A percentile compares a stretch with the other conserved stretches of the same genome.
Evolutionary conservation across 768 basidiomycete species (phyloP).

Genomic region (Lentinula boryana): DNA sequence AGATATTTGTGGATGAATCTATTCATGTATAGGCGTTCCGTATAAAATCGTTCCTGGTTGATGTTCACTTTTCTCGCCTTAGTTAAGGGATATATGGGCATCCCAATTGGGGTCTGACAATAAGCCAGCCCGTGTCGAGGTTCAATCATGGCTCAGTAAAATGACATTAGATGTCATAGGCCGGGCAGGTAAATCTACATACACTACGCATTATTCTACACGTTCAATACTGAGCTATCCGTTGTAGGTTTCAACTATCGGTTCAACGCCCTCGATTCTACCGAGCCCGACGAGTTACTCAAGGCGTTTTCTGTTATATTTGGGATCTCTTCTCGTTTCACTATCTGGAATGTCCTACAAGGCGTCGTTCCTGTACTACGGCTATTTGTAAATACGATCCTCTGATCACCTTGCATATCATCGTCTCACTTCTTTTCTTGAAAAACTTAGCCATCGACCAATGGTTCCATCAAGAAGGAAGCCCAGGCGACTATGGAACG

Average conservation of each 20-base stretch:
- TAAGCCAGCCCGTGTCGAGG: constrained; percentile 19
- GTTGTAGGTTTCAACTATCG: constrained; percentile 31
- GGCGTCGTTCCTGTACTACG: neutral
- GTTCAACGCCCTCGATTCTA: constrained; percentile 22
- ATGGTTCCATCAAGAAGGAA: constrained; percentile 18
- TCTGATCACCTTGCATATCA: neutral
- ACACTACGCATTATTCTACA: neutral
- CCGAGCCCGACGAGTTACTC: constrained; percentile 21
- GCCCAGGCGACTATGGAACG: constrained; percentile 28
- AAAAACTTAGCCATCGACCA: constrained; percentile 22
- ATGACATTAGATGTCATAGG: constrained; percentile 38
- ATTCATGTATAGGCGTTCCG: constrained; percentile 17
- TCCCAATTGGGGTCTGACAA: constrained; percentile 13
- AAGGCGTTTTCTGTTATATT: constrained; percentile 27
- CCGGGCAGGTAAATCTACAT: constrained; percentile 22
- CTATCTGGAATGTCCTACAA: constrained; percentile 15
- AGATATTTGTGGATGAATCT: constrained; percentile 30
- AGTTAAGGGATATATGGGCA: constrained; percentile 30
- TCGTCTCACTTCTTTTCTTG: neutral
- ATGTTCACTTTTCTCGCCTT: too few relatives aligned
- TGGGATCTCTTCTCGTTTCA: constrained; percentile 3
- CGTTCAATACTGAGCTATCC: neutral
- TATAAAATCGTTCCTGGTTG: neutral
- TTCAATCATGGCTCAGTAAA: constrained; percentile 25
- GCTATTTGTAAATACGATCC: neutral